Evolutionary conservation across 2,329 filamentous ascomycete genomes (phyloP).

Genomic region (Niveomyces coronatus): DNA sequence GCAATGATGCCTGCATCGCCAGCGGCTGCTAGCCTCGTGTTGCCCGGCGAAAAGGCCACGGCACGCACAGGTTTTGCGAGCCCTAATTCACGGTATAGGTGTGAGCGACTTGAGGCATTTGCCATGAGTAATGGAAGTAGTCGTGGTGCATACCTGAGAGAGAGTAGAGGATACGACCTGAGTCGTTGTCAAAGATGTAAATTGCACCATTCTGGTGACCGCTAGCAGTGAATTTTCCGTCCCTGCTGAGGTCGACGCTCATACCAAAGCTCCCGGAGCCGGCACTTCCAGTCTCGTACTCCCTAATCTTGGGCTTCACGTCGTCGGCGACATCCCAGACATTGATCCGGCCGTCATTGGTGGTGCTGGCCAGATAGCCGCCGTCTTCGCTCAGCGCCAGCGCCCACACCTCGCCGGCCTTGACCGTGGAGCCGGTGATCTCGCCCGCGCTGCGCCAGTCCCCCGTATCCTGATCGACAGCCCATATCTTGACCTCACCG

Average conservation of each 20-base stretch:
- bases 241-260: constrained; percentile 67
- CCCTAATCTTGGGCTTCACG: constrained; percentile 53
- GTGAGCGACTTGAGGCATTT: not conserved
- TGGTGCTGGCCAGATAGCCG: constrained; percentile 74
- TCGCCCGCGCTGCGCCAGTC: constrained; percentile 37
- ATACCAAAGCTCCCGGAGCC: constrained; percentile 80
- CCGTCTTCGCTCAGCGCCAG: constrained; percentile 78
- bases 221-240: constrained; percentile 80
- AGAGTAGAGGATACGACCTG: constrained; percentile 74
- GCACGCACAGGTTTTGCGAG: constrained; percentile 78
- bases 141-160: constrained; percentile 52
- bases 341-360: constrained; percentile 77
- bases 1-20: constrained; percentile 84
- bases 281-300: constrained; percentile 68
- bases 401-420: constrained; percentile 73
- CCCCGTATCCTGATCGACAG: constrained; percentile 43
- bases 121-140: not conserved
- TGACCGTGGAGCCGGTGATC: constrained; percentile 34
- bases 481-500: constrained; percentile 82
- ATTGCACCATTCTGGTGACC: constrained; percentile 88
- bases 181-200: constrained; percentile 92
- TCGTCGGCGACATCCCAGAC: constrained; percentile 66
- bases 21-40: constrained; percentile 75
- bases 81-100: constrained; percentile 35
- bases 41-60: constrained; percentile 79